Evolutionary conservation across 371 early-diverging fungal genomes (phyloP).

Genomic region (Homolaphlyctis polyrhiza): DNA sequence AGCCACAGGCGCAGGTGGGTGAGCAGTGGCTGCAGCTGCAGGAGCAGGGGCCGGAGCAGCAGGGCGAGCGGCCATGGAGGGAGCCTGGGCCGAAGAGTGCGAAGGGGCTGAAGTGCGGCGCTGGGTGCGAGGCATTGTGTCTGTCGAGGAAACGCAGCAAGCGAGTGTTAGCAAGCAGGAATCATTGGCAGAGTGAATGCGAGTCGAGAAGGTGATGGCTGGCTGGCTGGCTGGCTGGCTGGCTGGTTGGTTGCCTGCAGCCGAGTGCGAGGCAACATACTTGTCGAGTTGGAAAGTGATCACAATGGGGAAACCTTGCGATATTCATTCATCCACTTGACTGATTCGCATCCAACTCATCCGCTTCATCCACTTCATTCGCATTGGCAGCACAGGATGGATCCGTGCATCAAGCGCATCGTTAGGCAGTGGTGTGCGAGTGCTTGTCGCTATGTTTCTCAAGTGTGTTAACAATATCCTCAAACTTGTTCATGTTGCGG

Average conservation of each 20-base stretch:
- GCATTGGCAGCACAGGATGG: too few species aligned
- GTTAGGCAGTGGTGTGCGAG: too few species aligned
- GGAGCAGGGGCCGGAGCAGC: constrained; percentile 10
- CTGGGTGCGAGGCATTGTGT: constrained; percentile 17
- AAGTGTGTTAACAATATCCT: constrained; percentile 8
- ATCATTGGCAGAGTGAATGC: background rate
- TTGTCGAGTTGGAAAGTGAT: too few species aligned
- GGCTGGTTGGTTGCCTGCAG: too few species aligned
- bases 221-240: background rate
- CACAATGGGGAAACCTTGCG: constrained; percentile 41
- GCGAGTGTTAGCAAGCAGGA: too few species aligned
- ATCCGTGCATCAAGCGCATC: too few species aligned
- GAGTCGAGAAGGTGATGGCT: background rate
- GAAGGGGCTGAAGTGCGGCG: constrained; percentile 19
- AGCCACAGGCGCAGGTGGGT: constrained; percentile 11
- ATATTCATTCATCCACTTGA: constrained; percentile 80
- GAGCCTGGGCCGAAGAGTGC: constrained; percentile 17
- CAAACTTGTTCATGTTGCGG: constrained; percentile 78
- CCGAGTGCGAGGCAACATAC: too few species aligned
- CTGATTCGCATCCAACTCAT: too few species aligned
- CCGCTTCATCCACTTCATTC: too few species aligned
- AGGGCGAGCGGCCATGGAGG: constrained; percentile 9
- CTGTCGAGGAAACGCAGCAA: too few species aligned
- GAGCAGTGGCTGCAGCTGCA: constrained; percentile 14
- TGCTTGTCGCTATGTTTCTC: too few species aligned